Conservation (phyloP, 2,329 filamentous ascomycete species). For the Neofusicoccum laricinum region DNA sequence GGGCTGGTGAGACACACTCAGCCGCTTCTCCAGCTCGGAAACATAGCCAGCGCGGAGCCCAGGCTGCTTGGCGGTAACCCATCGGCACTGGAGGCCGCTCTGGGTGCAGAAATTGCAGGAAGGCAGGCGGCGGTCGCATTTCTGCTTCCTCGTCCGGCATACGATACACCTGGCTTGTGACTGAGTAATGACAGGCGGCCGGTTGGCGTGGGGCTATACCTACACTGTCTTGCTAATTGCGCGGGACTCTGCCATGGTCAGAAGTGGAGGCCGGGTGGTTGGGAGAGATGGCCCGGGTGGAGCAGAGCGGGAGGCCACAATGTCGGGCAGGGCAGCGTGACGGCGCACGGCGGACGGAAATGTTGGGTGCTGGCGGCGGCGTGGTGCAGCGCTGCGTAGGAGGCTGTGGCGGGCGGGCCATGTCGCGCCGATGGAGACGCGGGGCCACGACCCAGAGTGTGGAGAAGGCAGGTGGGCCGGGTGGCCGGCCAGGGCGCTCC, state of each 20-base stretch:
- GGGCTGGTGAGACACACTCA: slow-evolving; percentile 24
- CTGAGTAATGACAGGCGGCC: background rate
- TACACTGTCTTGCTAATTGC: slow-evolving; percentile 24
- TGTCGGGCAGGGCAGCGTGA: background rate
- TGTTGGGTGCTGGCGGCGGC: too few species aligned
- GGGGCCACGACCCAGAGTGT: background rate
- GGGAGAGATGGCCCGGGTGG: background rate
- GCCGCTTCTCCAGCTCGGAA: slow-evolving; percentile 33
- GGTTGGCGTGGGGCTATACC: background rate
- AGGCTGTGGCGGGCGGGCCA: background rate
- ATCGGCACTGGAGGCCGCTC: slow-evolving; percentile 25
- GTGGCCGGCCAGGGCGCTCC: too few species aligned
- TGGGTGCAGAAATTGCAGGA: slow-evolving; percentile 24
- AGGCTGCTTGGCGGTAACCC: slow-evolving; percentile 22
- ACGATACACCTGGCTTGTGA: slow-evolving; percentile 22
- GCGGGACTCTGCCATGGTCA: background rate
- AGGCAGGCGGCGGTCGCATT: slow-evolving; percentile 25
- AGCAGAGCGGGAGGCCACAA: background rate
- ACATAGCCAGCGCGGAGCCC: slow-evolving; percentile 47
- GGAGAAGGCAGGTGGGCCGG: background rate
- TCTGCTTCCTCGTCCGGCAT: slow-evolving; percentile 27
- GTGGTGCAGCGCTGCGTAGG: too few species aligned
- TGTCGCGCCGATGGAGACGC: slow-evolving; percentile 7
- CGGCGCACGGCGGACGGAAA: background rate
- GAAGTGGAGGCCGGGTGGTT: background rate